Base-by-base conservation (phyloP, 2,329 filamentous ascomycete species). In the Colletotrichum somersetense region DNA sequence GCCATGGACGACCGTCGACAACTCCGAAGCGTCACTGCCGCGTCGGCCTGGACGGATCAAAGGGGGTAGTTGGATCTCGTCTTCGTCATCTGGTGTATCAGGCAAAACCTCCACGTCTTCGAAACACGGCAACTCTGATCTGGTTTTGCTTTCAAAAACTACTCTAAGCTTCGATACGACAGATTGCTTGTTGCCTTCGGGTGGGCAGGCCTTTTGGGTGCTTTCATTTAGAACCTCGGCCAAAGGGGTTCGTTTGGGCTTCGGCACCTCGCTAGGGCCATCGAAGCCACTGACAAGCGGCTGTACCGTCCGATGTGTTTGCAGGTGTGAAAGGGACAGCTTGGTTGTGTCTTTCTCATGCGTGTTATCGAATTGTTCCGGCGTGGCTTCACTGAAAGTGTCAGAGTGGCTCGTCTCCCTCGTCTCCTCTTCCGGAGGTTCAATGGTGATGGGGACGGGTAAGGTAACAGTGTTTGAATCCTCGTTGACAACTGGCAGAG, bases 1-100 rank as follows among this genome's bases (percentile, higher is more conserved):
- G 5, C 78, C 82, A 65, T 81, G 81, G 20, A 84, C 74, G 12
- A 83, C 75, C 0, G 81, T 83, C 8, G 83, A 86, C n/a, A 80
- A 78, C 38, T 82, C 77, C 2, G 80, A 83, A 8, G 74, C 74
- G 48, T 78, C 77, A 67, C 81, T 84, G 20, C 72, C 77, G 40
- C 76, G 78, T 44, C 80, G 77, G 11, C 73, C 74, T 48, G 77
- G 76, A 50, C 76, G 77, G 14, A 78, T 78, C 33, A 84, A 76
- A 1, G 80, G 78, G 5, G 84, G 83, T 5, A 85, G 76, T 53
- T 81, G 79, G 14, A 77, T 62, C 23, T 82, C 81, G 23, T 79
- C 80, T 16, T 72, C 70, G 18, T 56, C 56, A 20, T 66, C 70
- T 14, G 55, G 56, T 42, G 66, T 57, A 12, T 71, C 52, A 5